These are phyloP conservation scores for Aspergillus kassunensis DNA, from an alignment of 495 filamentous ascomycete genomes.

Conservation along the genomic window DNA sequence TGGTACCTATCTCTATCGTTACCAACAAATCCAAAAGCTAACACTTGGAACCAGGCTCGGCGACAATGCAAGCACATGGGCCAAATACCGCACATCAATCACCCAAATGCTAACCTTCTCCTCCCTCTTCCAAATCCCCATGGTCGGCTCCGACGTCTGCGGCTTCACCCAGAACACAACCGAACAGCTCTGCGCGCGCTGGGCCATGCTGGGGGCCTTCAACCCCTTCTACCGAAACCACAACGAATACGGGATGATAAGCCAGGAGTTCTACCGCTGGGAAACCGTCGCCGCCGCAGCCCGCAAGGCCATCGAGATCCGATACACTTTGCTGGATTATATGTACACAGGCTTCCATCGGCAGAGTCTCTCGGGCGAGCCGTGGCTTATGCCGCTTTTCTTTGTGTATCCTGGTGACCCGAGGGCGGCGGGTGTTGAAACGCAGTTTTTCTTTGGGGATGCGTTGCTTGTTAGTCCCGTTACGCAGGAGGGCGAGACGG, in stretches of 20 bases:
- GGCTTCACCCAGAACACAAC: slow-evolving; percentile 69
- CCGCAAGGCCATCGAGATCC: slow-evolving; percentile 65
- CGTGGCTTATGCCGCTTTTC: slow-evolving; percentile 64
- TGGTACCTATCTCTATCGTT: slow-evolving; percentile 56
- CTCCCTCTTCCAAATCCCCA: slow-evolving; percentile 76
- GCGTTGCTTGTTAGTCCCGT: slow-evolving; percentile 70
- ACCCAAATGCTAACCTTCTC: slow-evolving; percentile 67
- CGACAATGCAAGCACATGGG: slow-evolving; percentile 74
- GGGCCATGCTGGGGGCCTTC: slow-evolving; percentile 77
- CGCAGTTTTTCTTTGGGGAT: slow-evolving; percentile 72
- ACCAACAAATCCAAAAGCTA: neutral
- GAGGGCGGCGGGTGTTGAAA: slow-evolving; percentile 53
- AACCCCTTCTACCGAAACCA: slow-evolving; percentile 82
- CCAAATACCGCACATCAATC: slow-evolving; percentile 68
- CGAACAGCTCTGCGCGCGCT: slow-evolving; percentile 76
- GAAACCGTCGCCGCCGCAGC: slow-evolving; percentile 59
- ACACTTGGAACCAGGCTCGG: slow-evolving; percentile 52
- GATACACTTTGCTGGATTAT: slow-evolving; percentile 75
- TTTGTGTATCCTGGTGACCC: slow-evolving; percentile 67
- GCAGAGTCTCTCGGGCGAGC: slow-evolving; percentile 61
- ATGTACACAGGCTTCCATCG: slow-evolving; percentile 69
- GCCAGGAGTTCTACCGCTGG: slow-evolving; percentile 82
- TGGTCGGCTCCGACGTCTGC: slow-evolving; percentile 81
- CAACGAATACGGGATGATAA: slow-evolving; percentile 45
- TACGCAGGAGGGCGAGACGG: slow-evolving; percentile 56